Evolutionary conservation across 768 basidiomycete species (phyloP), one percentile per base, ranked within the genome.

Genomic region (Lentinula raphanica): DNA sequence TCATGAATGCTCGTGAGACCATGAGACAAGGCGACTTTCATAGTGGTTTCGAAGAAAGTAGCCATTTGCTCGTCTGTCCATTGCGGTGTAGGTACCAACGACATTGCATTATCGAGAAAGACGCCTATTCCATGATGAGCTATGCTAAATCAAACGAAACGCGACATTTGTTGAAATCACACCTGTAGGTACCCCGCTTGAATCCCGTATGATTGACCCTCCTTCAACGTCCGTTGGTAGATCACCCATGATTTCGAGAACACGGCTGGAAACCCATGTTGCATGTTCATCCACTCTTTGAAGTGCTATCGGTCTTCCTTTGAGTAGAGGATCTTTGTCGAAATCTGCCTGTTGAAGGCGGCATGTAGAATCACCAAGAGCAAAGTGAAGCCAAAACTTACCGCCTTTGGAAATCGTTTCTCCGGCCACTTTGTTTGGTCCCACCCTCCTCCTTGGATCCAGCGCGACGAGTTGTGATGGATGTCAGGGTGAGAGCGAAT

Each of bases 401-500:
- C 92, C 1, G 90, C 86, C 31, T 79, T 84, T 2, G 93, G 93
- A 62, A 92, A 94, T 23, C 76, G 67, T 8, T 74, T 69, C 11
- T 74, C 77, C 6, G 77, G 62, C 90, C 90, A 92, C 58, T 80
- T 78, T 1, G 89, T 96, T 70, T 98, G 94, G 66, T 98, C 92
- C 94, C 95, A 98, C 4, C 95, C 95, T 75, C 88, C 82, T 11
- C 93, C 94, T 63, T 86, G 76, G 40, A 97, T 82, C 92, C 92
- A 97, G 5, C 66, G 72, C 3, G 77, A 72, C 2, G 71, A 74
- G 64, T 90, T 79, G 3, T 77, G 66, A 1, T 73, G 67, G 5
- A 87, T 67, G 38, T 84, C 83, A 0, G 88, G 83, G 54, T 84
- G 81, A 0, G 76, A 69, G 3, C 73, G 65, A 56, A 93, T 79